Evolutionary conservation across 768 basidiomycete genomes (phyloP).

Genomic region (Kwoniella sp.): DNA sequence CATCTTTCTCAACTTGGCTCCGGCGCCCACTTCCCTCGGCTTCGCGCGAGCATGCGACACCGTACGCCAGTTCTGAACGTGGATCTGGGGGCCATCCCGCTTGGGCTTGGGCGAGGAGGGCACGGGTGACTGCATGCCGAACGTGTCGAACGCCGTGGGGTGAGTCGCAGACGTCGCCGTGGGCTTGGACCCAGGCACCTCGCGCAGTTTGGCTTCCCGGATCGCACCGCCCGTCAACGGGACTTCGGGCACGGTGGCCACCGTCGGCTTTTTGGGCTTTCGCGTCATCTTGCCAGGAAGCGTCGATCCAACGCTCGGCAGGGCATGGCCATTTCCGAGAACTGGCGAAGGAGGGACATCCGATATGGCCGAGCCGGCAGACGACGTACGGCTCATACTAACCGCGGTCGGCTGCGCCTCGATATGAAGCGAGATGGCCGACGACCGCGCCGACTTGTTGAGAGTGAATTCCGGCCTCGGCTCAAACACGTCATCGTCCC

Average conservation of each 20-base stretch:
- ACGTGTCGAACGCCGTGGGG: slow-evolving; percentile 28
- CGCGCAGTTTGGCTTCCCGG: slow-evolving; percentile 6
- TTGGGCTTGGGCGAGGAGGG: slow-evolving; percentile 1
- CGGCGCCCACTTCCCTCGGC: slow-evolving; percentile 8
- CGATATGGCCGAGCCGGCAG: slow-evolving; percentile 1
- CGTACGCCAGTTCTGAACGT: slow-evolving; percentile 43
- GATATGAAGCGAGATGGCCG: too few species aligned
- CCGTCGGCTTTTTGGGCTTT: slow-evolving; percentile 4
- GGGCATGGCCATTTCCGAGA: neutral
- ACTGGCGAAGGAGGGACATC: too few species aligned
- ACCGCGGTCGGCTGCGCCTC: too few species aligned
- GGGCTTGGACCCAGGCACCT: slow-evolving; percentile 29
- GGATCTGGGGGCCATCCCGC: slow-evolving; percentile 13
- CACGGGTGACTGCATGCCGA: slow-evolving; percentile 15
- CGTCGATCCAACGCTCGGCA: neutral
- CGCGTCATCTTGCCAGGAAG: slow-evolving; percentile 12
- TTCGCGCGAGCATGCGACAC: slow-evolving; percentile 18
- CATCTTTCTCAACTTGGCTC: slow-evolving; percentile 14
- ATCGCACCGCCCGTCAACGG: slow-evolving; percentile 4
- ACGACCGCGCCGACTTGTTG: too few species aligned
- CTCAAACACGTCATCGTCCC: slow-evolving; percentile 19
- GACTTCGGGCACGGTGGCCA: neutral
- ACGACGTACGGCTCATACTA: too few species aligned
- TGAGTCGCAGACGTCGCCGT: slow-evolving; percentile 8
- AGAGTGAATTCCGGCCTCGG: slow-evolving; percentile 7